A percentile compares a stretch with the other conserved stretches of the same genome.
These are phyloP conservation scores for Auxenochlorella protothecoides DNA, from an alignment of 139 green algal species.

Conservation along the genomic window DNA sequence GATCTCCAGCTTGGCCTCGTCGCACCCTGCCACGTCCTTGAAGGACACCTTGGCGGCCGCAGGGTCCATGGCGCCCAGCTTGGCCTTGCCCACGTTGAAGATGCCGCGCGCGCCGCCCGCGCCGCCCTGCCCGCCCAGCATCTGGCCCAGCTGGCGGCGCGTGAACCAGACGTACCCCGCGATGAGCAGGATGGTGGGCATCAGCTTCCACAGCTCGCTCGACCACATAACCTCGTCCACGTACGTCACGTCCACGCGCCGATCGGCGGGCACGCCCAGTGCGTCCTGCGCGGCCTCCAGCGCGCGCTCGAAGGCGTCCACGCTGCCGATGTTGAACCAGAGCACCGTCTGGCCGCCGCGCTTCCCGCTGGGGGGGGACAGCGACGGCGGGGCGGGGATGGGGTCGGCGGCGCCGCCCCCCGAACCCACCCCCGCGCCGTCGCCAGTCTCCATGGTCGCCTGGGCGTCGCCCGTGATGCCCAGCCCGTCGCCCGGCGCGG, in stretches of 20 bases:
- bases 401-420: not conserved
- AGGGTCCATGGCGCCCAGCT: constrained; percentile 8
- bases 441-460: not conserved
- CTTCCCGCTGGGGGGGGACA: not conserved
- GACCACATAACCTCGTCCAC: constrained; percentile 59
- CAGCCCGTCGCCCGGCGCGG: not conserved
- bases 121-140: constrained; percentile 35
- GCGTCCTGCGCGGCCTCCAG: constrained; percentile 84
- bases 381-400: not conserved
- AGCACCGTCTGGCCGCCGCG: not conserved
- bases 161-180: constrained; percentile 83
- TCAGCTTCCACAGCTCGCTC: constrained; percentile 59
- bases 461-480: not conserved
- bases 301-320: constrained; percentile 93
- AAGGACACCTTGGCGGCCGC: constrained; percentile 58
- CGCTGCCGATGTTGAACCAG: constrained; percentile 92
- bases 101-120: constrained; percentile 53
- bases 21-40: constrained; percentile 90
- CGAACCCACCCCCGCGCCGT: not conserved
- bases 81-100: constrained; percentile 86
- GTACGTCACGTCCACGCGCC: constrained; percentile 62
- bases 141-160: constrained; percentile 46
- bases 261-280: constrained; percentile 23
- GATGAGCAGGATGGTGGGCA: constrained; percentile 86
- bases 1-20: constrained; percentile 93